Evolutionary conservation across 176 grass and related monocot species (phyloP), one percentile per base, ranked within the genome.

Genomic region (Panicum miliaceum): DNA sequence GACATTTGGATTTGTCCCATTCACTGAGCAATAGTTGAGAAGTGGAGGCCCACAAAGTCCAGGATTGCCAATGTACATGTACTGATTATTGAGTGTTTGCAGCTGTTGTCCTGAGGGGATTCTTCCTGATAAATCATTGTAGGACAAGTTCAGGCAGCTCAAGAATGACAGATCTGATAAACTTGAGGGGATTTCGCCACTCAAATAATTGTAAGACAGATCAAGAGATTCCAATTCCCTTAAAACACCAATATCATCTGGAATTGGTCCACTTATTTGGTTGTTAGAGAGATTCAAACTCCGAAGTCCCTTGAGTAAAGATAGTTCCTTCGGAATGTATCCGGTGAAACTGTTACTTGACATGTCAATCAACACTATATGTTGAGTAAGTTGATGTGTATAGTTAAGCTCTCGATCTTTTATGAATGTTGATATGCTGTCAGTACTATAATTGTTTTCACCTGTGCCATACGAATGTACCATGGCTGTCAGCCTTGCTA

Each of bases 71-170:
- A 81, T 68, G 13, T 81, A 67, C 43, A 52, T 52, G 11, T 75
- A 75, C 8, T 11, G 59, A 48, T 65, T 6, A 43, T 81, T 75
- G 78, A 87, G 18, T 25, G 85, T 75, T 13, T 81, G 85, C 7
- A 87, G 60, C 8, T 86, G 84, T 64, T 50, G 58, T 47, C 77
- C 58, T 0, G 37, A 56, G 18, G 89, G 92, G 48, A 86, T 86
- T n/a, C 10, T 61, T 65, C 92, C 92, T 40, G 68, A 71, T 9
- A 94, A 63, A 42, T 79, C 35, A 36, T 92, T 94, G n/a, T 86
- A 67, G 8, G 86, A 78, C 34, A 92, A 63, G 48, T 87, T 87
- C 2, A 87, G 60, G 5, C 60, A 81, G 2, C 85, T 86, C 65
- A 70, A 73, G 8, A 58, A 78, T 22, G 50, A 41, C 6, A 89